Evolutionary conservation across 176 grass and related monocot genomes (phyloP).

Genomic region (Juncus effusus): DNA sequence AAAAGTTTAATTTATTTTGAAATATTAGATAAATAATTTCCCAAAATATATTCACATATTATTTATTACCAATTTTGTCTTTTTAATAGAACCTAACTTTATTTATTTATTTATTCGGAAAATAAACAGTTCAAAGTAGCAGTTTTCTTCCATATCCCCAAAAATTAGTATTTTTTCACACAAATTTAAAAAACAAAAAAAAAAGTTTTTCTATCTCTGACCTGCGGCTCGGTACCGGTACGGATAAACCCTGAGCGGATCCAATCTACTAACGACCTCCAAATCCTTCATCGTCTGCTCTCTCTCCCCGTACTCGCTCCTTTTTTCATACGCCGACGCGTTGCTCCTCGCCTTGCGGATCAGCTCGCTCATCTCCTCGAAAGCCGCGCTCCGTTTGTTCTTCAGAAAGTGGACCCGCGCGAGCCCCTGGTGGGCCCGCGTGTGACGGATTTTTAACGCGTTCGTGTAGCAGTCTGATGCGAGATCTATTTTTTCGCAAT

Average conservation of each 20-base stretch:
- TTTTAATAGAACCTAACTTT: too few species aligned
- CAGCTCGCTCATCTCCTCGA: slow-evolving; percentile 87
- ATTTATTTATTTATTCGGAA: not conserved
- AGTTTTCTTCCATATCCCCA: not conserved
- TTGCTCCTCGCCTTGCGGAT: slow-evolving; percentile 81
- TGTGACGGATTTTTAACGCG: slow-evolving; percentile 88
- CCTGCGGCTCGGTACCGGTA: slow-evolving; percentile 95
- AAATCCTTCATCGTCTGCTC: slow-evolving; percentile 80
- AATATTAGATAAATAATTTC: too few species aligned
- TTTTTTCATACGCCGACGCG: slow-evolving; percentile 92
- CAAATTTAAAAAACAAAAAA: not conserved
- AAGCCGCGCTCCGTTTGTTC: slow-evolving; percentile 72
- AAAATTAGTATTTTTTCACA: too few species aligned
- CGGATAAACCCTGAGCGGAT: slow-evolving; percentile 80
- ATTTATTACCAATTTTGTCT: too few species aligned
- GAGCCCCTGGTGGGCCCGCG: slow-evolving; percentile 90
- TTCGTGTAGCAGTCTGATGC: slow-evolving; percentile 93
- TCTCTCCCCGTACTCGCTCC: slow-evolving; percentile 77
- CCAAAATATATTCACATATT: too few species aligned
- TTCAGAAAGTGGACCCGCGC: slow-evolving; percentile 77
- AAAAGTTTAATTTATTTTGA: too few species aligned
- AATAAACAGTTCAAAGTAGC: not conserved
- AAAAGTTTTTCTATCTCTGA: slow-evolving; percentile 27
- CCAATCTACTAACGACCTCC: slow-evolving; percentile 68
- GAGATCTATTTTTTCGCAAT: slow-evolving; percentile 73